A percentile compares a stretch with the other conserved stretches of the same genome.
Evolutionary conservation across 164 flowering plant species (phyloP).

Genomic region (Annona cherimola): DNA sequence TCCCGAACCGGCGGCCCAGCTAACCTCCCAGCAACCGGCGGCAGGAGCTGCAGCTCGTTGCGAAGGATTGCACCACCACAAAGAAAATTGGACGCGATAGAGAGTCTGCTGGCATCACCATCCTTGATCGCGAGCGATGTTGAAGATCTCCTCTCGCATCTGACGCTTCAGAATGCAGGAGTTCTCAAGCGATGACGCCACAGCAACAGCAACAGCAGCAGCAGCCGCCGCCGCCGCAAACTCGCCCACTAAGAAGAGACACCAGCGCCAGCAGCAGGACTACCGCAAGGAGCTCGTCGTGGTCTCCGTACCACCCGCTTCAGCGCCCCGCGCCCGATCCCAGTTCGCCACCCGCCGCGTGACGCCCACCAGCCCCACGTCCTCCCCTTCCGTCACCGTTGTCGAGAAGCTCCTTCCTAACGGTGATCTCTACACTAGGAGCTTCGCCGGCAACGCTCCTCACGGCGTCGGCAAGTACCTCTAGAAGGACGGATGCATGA

Average conservation of each 20-base stretch:
- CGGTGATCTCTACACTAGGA: slow-evolving; percentile 82
- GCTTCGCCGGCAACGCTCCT: slow-evolving; percentile 68
- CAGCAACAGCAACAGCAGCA: slow-evolving; percentile 25
- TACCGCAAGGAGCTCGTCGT: neutral
- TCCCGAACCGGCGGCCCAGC: too few relatives aligned
- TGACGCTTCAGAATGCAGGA: slow-evolving; percentile 11
- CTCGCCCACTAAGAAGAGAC: neutral
- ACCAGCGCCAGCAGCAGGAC: neutral
- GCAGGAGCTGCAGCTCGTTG: too few relatives aligned
- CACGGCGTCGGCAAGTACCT: slow-evolving; percentile 79
- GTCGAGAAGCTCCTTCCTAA: slow-evolving; percentile 62
- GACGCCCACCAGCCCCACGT: slow-evolving; percentile 1
- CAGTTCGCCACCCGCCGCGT: slow-evolving; percentile 7
- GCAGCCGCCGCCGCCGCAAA: neutral
- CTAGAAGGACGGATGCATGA: slow-evolving; percentile 95
- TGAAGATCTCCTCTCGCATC: neutral
- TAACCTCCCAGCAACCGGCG: too few relatives aligned
- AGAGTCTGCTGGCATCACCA: slow-evolving; percentile 4
- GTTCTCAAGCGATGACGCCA: slow-evolving; percentile 4
- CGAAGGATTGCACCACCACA: too few relatives aligned
- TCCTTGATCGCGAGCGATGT: neutral
- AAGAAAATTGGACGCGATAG: too few relatives aligned
- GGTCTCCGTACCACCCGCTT: neutral
- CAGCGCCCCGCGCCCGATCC: slow-evolving; percentile 8
- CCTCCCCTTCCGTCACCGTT: neutral